Evolutionary conservation across 768 basidiomycete genomes (phyloP).

Genomic region (Clitopilus hobsonii): DNA sequence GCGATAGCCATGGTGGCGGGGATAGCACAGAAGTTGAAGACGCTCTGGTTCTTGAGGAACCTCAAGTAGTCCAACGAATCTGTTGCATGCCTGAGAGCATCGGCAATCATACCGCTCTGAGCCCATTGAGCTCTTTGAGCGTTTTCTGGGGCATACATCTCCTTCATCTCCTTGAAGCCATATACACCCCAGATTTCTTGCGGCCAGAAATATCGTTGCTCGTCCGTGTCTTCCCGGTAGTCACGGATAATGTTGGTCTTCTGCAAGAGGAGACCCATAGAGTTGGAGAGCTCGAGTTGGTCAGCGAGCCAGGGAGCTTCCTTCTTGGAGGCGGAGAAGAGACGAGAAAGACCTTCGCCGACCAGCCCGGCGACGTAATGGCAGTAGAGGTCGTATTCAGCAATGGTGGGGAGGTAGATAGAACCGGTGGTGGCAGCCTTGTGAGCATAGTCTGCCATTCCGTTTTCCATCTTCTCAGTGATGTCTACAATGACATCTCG

Average conservation of each 20-base stretch:
- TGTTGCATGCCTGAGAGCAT: conserved; percentile 78
- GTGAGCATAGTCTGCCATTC: conserved; percentile 96
- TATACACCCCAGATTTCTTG: conserved; percentile 84
- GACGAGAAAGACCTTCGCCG: conserved; percentile 87
- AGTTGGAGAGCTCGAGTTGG: conserved; percentile 87
- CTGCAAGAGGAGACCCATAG: conserved; percentile 93
- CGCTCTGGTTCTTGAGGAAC: conserved; percentile 82
- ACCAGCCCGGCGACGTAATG: conserved; percentile 98
- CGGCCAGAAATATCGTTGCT: conserved; percentile 91
- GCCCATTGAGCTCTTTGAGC: conserved; percentile 71
- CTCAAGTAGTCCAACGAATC: conserved; percentile 89
- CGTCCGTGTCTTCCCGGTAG: conserved; percentile 85
- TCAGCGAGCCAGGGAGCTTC: conserved; percentile 69
- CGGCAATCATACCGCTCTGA: conserved; percentile 84
- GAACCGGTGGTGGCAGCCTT: conserved; percentile 67
- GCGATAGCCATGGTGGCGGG: conserved; percentile 96
- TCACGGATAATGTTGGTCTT: conserved; percentile 99
- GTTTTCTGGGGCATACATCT: conserved; percentile 56
- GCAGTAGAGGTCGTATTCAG: conserved; percentile 96
- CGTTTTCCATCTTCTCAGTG: conserved; percentile 79
- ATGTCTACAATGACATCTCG: conserved; percentile 81
- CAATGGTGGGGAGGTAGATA: conserved; percentile 67
- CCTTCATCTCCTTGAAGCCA: conserved; percentile 67
- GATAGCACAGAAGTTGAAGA: conserved; percentile 95
- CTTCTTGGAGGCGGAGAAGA: conserved; percentile 84